Conservation (phyloP, 2,329 filamentous ascomycete species). For the Neofusicoccum sp. region DNA sequence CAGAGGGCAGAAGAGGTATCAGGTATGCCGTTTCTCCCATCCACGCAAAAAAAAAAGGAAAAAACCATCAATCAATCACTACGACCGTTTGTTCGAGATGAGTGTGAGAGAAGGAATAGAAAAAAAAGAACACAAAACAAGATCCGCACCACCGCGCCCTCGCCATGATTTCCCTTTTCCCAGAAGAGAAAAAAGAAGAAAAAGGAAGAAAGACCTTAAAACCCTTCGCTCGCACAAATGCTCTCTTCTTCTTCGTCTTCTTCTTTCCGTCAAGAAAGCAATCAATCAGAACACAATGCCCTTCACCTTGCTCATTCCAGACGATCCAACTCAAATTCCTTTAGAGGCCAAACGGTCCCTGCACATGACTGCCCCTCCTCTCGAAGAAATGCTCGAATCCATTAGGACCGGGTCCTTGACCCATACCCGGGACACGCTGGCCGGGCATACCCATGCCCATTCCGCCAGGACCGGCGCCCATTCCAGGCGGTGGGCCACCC, state of each 20-base stretch:
- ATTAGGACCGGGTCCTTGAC: not conserved
- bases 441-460: slow-evolving; percentile 6
- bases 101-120: too few species aligned
- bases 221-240: not conserved
- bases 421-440: not conserved
- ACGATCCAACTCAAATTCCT: not conserved
- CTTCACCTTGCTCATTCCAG: not conserved
- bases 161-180: slow-evolving; percentile 13
- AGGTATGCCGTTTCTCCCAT: too few species aligned
- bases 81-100: too few species aligned
- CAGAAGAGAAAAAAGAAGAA: not conserved
- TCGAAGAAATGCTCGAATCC: slow-evolving; percentile 10
- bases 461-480: not conserved
- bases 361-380: slow-evolving; percentile 9
- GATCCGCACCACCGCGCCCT: slow-evolving; percentile 11
- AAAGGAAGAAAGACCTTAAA: not conserved
- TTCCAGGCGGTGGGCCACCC: slow-evolving; percentile 14
- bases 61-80: too few species aligned
- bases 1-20: too few species aligned
- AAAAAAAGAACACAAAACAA: too few species aligned
- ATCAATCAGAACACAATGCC: not conserved
- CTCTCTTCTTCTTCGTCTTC: too few species aligned
- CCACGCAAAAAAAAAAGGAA: too few species aligned
- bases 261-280: not conserved
- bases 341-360: slow-evolving; percentile 10